Evolutionary conservation across 805 yeast species (phyloP).

Genomic region (Cyberlindnera mrakii): DNA sequence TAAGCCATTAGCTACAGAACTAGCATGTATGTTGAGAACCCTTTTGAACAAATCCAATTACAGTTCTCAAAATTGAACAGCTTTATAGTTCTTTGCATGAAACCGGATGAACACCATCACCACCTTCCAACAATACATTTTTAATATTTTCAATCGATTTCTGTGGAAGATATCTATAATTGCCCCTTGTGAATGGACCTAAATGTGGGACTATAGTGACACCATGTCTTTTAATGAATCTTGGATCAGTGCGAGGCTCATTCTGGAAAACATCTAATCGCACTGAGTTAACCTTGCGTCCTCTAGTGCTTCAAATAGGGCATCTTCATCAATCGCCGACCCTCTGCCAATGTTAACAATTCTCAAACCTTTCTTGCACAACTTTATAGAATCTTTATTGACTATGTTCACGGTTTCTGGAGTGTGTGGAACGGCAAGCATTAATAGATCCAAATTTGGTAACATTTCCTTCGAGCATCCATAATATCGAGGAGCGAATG

Average conservation of each 20-base stretch:
- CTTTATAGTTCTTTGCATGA: slow-evolving; percentile 25
- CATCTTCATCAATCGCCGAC: slow-evolving; percentile 55
- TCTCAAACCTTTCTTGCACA: slow-evolving; percentile 48
- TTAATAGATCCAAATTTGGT: slow-evolving; percentile 45
- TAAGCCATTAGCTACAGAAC: background rate
- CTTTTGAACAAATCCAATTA: slow-evolving; percentile 1
- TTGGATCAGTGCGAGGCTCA: slow-evolving; percentile 53
- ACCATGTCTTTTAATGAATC: slow-evolving; percentile 48
- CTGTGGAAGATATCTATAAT: slow-evolving; percentile 44
- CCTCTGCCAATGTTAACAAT: slow-evolving; percentile 76
- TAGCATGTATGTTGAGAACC: background rate
- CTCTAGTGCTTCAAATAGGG: slow-evolving; percentile 50
- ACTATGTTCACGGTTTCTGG: slow-evolving; percentile 50
- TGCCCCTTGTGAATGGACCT: slow-evolving; percentile 60
- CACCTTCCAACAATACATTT: slow-evolving; percentile 10
- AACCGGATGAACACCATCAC: slow-evolving; percentile 10
- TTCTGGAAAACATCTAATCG: slow-evolving; percentile 67
- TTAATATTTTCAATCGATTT: slow-evolving; percentile 51
- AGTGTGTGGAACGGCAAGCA: slow-evolving; percentile 63
- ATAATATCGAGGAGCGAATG: slow-evolving; percentile 40
- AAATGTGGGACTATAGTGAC: slow-evolving; percentile 68
- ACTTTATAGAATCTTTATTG: slow-evolving; percentile 38
- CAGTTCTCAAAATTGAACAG: background rate
- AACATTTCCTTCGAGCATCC: slow-evolving; percentile 37
- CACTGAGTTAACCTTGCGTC: slow-evolving; percentile 53